These are phyloP conservation scores for Xylaria sp. DNA, from an alignment of 495 filamentous ascomycete species.

Conservation along the genomic window DNA sequence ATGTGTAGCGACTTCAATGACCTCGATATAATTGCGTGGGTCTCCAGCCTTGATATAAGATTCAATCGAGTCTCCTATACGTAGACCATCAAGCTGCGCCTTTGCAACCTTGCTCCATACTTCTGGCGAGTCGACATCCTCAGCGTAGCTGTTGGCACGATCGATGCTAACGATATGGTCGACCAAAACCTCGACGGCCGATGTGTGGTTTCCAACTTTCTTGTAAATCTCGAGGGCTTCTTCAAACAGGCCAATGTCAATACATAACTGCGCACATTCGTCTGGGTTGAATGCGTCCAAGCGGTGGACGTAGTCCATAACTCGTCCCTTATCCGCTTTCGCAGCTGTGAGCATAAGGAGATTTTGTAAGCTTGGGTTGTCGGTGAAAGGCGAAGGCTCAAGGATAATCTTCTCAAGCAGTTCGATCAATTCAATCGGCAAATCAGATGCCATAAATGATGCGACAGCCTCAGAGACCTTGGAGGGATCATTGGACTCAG, in stretches of 20 bases:
- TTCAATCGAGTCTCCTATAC: constrained; percentile 90
- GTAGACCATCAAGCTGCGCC: constrained; percentile 95
- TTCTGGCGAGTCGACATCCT: constrained; percentile 91
- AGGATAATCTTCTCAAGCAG: constrained; percentile 99
- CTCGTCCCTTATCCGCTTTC: constrained; percentile 91
- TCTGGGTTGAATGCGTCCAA: constrained; percentile 88
- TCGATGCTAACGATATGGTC: constrained; percentile 99
- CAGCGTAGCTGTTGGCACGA: constrained; percentile 93
- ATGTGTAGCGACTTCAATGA: constrained; percentile 94
- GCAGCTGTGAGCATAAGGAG: constrained; percentile 95
- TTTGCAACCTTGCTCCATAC: constrained; percentile 99
- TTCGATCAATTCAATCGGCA: constrained; percentile 95
- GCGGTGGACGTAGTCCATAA: constrained; percentile 97
- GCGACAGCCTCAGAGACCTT: constrained; percentile 96
- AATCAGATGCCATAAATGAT: constrained; percentile 86
- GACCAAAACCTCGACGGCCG: constrained; percentile 89
- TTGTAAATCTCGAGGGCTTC: constrained; percentile 99
- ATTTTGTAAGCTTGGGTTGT: constrained; percentile 96
- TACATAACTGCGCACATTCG: constrained; percentile 92
- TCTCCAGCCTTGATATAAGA: constrained; percentile 97
- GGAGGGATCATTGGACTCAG: constrained; percentile 90
- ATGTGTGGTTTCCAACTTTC: constrained; percentile 88
- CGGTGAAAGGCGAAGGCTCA: constrained; percentile 95
- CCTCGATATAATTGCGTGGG: constrained; percentile 90
- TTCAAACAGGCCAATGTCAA: constrained; percentile 91